A percentile compares a stretch with the other conserved stretches of the same genome.
Evolutionary conservation across 768 basidiomycete species (phyloP).

Genomic region (Lentinula boryana): DNA sequence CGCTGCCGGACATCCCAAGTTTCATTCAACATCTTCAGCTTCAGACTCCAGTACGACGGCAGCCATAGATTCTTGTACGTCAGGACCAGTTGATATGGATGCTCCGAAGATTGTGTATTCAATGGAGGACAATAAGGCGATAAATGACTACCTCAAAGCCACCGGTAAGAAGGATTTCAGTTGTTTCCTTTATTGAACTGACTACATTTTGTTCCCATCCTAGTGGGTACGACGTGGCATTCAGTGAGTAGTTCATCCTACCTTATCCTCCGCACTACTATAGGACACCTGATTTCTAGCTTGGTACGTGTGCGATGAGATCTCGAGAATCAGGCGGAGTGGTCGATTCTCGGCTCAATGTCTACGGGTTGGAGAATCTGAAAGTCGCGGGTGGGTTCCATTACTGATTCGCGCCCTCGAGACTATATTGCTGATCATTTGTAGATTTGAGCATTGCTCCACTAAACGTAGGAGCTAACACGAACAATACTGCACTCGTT

Average conservation of each 20-base stretch:
- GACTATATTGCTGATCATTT: conserved; percentile 20
- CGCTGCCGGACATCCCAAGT: conserved; percentile 6
- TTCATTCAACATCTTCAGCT: conserved; percentile 7
- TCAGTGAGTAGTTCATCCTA: conserved; percentile 13
- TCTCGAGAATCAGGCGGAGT: conserved; percentile 36
- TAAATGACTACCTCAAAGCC: conserved; percentile 12
- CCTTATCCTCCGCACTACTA: neutral
- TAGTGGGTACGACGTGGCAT: conserved; percentile 15
- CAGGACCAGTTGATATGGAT: conserved; percentile 12
- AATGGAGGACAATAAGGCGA: conserved; percentile 17
- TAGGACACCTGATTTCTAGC: conserved; percentile 15
- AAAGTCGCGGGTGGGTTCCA: conserved; percentile 38
- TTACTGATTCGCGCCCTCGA: too few relatives aligned
- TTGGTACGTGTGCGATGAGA: conserved; percentile 48
- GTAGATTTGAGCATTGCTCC: conserved; percentile 1
- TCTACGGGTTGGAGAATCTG: conserved; percentile 37
- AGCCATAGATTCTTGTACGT: neutral
- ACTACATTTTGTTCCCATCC: neutral
- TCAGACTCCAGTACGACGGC: neutral
- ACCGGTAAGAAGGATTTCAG: conserved; percentile 8
- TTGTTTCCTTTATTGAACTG: neutral
- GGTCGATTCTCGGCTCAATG: conserved; percentile 37
- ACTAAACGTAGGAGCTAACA: conserved; percentile 21
- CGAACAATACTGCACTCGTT: conserved; percentile 35
- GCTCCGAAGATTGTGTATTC: conserved; percentile 17